Evolutionary conservation across 192 early-diverging fungal genomes (phyloP).

Genomic region (Umbelopsis vinacea): DNA sequence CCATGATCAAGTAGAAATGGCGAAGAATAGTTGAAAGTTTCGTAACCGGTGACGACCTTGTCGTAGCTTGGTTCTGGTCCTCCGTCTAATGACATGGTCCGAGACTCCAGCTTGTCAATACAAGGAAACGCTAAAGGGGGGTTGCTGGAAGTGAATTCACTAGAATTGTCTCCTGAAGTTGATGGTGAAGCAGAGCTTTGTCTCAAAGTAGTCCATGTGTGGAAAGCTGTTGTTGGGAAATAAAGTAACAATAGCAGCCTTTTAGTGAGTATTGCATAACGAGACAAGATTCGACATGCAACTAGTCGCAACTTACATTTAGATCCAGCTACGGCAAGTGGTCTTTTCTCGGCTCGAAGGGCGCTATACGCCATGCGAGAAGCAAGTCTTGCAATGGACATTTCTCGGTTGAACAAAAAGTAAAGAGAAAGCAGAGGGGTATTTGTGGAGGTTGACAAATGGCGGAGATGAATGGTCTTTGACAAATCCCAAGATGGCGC

Average conservation of each 20-base stretch:
- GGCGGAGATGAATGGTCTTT: conserved; percentile 18
- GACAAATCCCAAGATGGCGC: conserved; percentile 20
- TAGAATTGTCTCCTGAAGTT: neutral
- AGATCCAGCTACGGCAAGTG: neutral
- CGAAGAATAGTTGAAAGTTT: conserved; percentile 59
- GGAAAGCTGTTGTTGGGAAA: neutral
- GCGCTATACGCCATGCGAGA: conserved; percentile 4
- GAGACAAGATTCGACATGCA: too few species aligned
- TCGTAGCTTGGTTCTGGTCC: conserved; percentile 86
- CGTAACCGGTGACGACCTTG: conserved; percentile 79
- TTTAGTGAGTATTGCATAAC: too few species aligned
- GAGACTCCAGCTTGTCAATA: conserved; percentile 65
- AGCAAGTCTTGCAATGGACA: neutral
- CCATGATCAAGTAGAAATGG: conserved; percentile 85
- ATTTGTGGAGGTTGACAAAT: neutral
- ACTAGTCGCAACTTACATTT: neutral
- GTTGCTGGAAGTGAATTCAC: conserved; percentile 46
- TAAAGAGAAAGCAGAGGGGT: neutral
- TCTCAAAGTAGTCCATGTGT: neutral
- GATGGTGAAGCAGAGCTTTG: neutral
- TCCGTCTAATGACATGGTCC: conserved; percentile 65
- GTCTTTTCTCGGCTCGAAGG: neutral
- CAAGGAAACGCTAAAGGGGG: conserved; percentile 77
- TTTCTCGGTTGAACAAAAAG: neutral
- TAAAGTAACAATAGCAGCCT: neutral